A percentile compares a stretch with the other conserved stretches of the same genome.
Evolutionary conservation across 495 filamentous ascomycete genomes (phyloP).

Genomic region (Chaetomium fimeti): DNA sequence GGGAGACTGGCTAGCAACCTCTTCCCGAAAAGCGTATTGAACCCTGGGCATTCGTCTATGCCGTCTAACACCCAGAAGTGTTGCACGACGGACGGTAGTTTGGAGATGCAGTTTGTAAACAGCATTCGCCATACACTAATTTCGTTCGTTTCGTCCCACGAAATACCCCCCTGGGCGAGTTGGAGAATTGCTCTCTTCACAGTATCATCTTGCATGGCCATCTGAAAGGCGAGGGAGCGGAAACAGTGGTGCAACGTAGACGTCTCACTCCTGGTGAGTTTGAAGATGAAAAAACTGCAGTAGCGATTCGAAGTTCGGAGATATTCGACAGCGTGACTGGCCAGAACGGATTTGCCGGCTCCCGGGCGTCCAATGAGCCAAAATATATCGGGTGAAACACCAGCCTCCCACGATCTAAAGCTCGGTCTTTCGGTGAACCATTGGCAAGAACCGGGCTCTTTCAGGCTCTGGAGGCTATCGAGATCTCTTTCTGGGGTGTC

Average conservation of each 20-base stretch:
- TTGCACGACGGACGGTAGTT: slow-evolving; percentile 11
- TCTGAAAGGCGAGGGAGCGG: slow-evolving; percentile 33
- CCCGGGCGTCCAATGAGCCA: slow-evolving; percentile 35
- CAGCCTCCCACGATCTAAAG: slow-evolving; percentile 26
- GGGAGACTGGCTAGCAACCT: slow-evolving; percentile 19
- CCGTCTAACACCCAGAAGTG: slow-evolving; percentile 37
- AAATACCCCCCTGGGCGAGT: slow-evolving; percentile 1
- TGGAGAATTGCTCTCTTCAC: slow-evolving; percentile 16
- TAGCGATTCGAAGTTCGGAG: background rate
- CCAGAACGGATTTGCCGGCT: slow-evolving; percentile 33
- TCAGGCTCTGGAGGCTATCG: slow-evolving; percentile 16
- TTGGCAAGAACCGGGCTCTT: slow-evolving; percentile 29
- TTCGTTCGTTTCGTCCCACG: slow-evolving; percentile 27
- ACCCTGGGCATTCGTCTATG: slow-evolving; percentile 28
- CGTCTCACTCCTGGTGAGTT: slow-evolving; percentile 4
- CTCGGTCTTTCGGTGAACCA: slow-evolving; percentile 27
- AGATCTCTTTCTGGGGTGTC: slow-evolving; percentile 26
- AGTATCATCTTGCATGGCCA: slow-evolving; percentile 27
- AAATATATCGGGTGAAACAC: slow-evolving; percentile 18
- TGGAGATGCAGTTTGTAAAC: slow-evolving; percentile 26
- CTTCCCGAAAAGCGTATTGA: slow-evolving; percentile 22
- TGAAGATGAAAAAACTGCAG: slow-evolving; percentile 37
- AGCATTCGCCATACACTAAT: slow-evolving; percentile 27
- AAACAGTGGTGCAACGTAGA: slow-evolving; percentile 22
- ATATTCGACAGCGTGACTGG: slow-evolving; percentile 30